A percentile compares a stretch with the other conserved stretches of the same genome.
Evolutionary conservation across 148 eudicot genomes (phyloP).

Genomic region (Rhododendron simsii): DNA sequence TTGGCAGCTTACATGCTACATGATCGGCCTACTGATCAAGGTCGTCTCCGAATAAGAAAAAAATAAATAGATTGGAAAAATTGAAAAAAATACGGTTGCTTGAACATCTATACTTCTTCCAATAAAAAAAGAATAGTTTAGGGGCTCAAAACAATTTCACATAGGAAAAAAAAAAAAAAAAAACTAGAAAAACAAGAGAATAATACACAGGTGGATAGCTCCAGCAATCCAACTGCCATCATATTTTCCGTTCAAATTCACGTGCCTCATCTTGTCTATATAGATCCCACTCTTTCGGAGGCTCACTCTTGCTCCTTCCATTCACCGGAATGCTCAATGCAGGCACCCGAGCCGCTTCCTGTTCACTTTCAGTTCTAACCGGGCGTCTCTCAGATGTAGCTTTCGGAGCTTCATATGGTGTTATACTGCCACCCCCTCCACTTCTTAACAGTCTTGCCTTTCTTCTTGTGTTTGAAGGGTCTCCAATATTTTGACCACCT

Average conservation of each 20-base stretch:
- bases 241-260: not conserved
- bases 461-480: conserved; percentile 13
- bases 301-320: conserved; percentile 51
- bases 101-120: no score
- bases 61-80: no score
- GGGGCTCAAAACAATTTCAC: no score
- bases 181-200: no score
- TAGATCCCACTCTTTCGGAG: conserved; percentile 32
- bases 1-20: no score
- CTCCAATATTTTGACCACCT: no score
- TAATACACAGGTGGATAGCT: not conserved
- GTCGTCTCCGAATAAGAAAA: conserved; percentile 14
- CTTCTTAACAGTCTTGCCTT: conserved; percentile 33
- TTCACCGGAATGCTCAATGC: conserved; percentile 17
- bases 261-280: conserved; percentile 18
- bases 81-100: no score
- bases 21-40: no score
- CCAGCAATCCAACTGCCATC: not conserved
- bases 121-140: no score
- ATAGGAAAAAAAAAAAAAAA: no score
- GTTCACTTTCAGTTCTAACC: conserved; percentile 23
- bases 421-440: conserved; percentile 35
- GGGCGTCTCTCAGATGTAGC: conserved; percentile 2
- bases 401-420: conserved; percentile 45
- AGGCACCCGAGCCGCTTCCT: conserved; percentile 6